Evolutionary conservation across 2,329 filamentous ascomycete species (phyloP).

Genomic region (Trichoderma sp.): DNA sequence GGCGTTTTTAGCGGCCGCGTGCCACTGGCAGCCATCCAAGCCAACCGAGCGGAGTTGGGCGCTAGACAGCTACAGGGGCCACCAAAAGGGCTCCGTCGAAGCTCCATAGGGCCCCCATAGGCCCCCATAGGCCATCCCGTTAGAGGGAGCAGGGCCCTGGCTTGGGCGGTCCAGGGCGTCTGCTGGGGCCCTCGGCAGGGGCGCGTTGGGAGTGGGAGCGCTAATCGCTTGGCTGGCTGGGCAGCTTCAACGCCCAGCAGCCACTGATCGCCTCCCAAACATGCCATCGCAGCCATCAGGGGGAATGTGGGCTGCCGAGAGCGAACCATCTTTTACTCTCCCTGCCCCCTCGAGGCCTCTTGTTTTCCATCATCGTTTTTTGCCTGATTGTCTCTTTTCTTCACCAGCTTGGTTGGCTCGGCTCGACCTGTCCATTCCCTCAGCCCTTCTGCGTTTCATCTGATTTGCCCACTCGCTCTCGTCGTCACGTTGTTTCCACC

Average conservation of each 20-base stretch:
- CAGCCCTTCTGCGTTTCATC: slow-evolving; percentile 4
- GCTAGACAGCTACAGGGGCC: neutral
- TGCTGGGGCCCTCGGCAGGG: slow-evolving; percentile 1
- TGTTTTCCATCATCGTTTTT: slow-evolving; percentile 10
- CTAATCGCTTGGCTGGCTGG: neutral
- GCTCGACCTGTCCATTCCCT: slow-evolving; percentile 6
- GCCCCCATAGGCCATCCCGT: neutral
- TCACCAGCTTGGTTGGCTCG: slow-evolving; percentile 10
- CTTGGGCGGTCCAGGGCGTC: neutral
- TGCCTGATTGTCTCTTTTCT: slow-evolving; percentile 3
- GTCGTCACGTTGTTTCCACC: neutral
- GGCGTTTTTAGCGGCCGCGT: slow-evolving; percentile 16
- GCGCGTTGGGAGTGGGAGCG: neutral
- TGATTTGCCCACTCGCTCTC: neutral
- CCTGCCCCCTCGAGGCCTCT: slow-evolving; percentile 1
- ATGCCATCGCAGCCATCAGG: slow-evolving; percentile 15
- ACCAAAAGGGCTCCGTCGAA: neutral
- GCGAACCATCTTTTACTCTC: slow-evolving; percentile 17
- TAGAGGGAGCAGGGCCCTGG: slow-evolving; percentile 6
- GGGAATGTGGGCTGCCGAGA: slow-evolving; percentile 12
- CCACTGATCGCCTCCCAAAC: slow-evolving; percentile 12
- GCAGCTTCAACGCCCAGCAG: slow-evolving; percentile 6
- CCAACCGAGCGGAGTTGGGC: neutral
- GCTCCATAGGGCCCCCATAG: neutral
- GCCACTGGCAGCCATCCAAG: slow-evolving; percentile 8